Percentiles rank a stretch among this genome's conserved stretches.
Evolutionary conservation across 257 asterid genomes (phyloP).

Genomic region (Scutellaria barbata): DNA sequence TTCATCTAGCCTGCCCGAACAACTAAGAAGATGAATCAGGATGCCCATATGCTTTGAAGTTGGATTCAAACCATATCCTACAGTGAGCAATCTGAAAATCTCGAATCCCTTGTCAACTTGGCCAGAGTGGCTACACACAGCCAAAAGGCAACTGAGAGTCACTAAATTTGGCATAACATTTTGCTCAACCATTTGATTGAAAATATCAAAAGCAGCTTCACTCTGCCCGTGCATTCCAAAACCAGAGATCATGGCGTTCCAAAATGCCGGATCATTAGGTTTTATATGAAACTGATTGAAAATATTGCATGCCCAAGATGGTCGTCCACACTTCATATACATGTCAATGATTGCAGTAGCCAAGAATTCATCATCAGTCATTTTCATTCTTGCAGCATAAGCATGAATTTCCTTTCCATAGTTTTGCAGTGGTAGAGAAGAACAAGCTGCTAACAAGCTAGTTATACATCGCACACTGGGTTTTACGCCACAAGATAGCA

Average conservation of each 20-base stretch:
- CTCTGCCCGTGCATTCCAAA: slow-evolving; percentile 70
- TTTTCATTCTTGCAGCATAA: slow-evolving; percentile 51
- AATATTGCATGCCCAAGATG: slow-evolving; percentile 46
- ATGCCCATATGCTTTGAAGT: slow-evolving; percentile 62
- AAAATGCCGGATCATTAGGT: slow-evolving; percentile 74
- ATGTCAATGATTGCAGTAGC: slow-evolving; percentile 81
- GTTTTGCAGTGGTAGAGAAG: slow-evolving; percentile 49
- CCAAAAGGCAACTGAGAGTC: slow-evolving; percentile 75
- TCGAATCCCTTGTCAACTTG: slow-evolving; percentile 64
- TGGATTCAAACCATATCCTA: slow-evolving; percentile 62
- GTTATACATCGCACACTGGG: slow-evolving; percentile 61
- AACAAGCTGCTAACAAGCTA: slow-evolving; percentile 71
- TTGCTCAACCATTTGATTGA: slow-evolving; percentile 58
- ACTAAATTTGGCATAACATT: slow-evolving; percentile 69
- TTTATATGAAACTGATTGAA: slow-evolving; percentile 54
- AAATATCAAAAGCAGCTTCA: slow-evolving; percentile 68
- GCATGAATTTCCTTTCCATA: slow-evolving; percentile 76
- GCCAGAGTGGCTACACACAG: slow-evolving; percentile 74
- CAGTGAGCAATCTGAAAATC: slow-evolving; percentile 57
- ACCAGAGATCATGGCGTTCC: slow-evolving; percentile 97
- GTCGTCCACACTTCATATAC: slow-evolving; percentile 87
- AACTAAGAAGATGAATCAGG: slow-evolving; percentile 77
- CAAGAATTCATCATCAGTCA: slow-evolving; percentile 49
- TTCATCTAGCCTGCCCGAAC: slow-evolving; percentile 71
- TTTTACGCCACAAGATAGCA: slow-evolving; percentile 51